Percentiles rank a stretch among this genome's conserved stretches.
Conservation (phyloP, 768 basidiomycete species). For the Macrolepiota dolichaula region DNA sequence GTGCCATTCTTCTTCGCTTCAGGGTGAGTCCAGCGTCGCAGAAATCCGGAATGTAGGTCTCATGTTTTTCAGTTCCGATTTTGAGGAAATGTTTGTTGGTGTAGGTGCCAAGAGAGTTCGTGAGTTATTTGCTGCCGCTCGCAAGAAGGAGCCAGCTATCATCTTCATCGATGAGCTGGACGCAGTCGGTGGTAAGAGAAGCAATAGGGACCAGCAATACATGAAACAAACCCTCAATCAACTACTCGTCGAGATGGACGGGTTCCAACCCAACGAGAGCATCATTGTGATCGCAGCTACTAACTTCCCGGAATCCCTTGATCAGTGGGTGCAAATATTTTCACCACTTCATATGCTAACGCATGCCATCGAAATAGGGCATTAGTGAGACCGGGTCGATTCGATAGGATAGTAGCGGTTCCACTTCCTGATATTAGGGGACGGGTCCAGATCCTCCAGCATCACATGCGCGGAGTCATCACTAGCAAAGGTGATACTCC, state of each 20-base stretch:
- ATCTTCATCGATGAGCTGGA: conserved; percentile 98
- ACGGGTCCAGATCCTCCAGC: conserved; percentile 87
- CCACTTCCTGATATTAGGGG: conserved; percentile 94
- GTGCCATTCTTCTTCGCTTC: conserved; percentile 98
- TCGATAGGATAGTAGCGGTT: conserved; percentile 90
- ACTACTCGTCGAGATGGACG: conserved; percentile 95
- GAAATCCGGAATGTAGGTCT: conserved; percentile 3
- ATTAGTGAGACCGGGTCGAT: conserved; percentile 92
- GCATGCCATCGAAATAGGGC: conserved; percentile 49
- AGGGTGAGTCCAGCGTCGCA: conserved; percentile 46
- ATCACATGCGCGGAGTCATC: conserved; percentile 84
- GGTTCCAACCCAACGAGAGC: conserved; percentile 90
- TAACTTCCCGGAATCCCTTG: conserved; percentile 93
- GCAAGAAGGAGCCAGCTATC: conserved; percentile 94
- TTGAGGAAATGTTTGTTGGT: conserved; percentile 98
- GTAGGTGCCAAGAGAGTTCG: conserved; percentile 94
- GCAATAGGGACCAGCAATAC: conserved; percentile 79
- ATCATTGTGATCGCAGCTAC: conserved; percentile 97
- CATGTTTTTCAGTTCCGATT: conserved; percentile 64
- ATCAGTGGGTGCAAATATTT: conserved; percentile 55
- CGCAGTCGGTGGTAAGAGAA: conserved; percentile 89
- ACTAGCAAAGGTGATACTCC: conserved; percentile 46
- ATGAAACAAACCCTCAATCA: conserved; percentile 96
- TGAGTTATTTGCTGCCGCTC: conserved; percentile 90
- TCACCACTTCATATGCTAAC: conserved; percentile 6